These are phyloP conservation scores for Pichia sp. DNA, from an alignment of 1,139 yeast species.

Conservation along the genomic window DNA sequence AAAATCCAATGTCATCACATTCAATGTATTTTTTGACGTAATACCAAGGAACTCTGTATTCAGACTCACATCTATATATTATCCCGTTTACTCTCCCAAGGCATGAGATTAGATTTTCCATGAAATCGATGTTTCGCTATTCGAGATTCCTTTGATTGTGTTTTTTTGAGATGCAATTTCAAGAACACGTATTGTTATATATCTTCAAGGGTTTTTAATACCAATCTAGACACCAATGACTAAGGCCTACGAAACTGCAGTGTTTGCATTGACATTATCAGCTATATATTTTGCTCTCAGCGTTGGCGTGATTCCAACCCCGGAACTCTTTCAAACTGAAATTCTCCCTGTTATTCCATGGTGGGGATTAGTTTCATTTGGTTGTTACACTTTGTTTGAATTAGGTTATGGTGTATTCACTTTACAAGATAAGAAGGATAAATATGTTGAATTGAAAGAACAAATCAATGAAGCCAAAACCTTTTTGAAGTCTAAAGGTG, in stretches of 20 bases:
- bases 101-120: too few species aligned
- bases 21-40: too few species aligned
- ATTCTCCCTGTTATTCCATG: slow-evolving; percentile 62
- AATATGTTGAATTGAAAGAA: slow-evolving; percentile 52
- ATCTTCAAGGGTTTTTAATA: too few species aligned
- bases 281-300: slow-evolving; percentile 49
- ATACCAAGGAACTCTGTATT: too few species aligned
- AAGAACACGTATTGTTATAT: too few species aligned
- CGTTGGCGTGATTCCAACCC: slow-evolving; percentile 48
- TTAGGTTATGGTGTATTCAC: slow-evolving; percentile 56
- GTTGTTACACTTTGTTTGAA: slow-evolving; percentile 45
- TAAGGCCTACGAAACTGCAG: slow-evolving; percentile 56
- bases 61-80: too few species aligned
- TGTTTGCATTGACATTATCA: slow-evolving; percentile 37
- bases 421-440: slow-evolving; percentile 66
- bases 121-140: too few species aligned
- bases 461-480: slow-evolving; percentile 63
- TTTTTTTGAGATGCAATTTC: too few species aligned
- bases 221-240: slow-evolving; percentile 37
- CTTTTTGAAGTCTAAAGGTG: slow-evolving; percentile 50
- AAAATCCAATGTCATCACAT: too few species aligned
- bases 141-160: too few species aligned
- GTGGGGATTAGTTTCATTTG: slow-evolving; percentile 67
- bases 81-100: too few species aligned
- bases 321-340: slow-evolving; percentile 40